These are phyloP conservation scores for Phytophthora hybrid DNA, from an alignment of 352 stramenopile genomes.

Conservation along the genomic window DNA sequence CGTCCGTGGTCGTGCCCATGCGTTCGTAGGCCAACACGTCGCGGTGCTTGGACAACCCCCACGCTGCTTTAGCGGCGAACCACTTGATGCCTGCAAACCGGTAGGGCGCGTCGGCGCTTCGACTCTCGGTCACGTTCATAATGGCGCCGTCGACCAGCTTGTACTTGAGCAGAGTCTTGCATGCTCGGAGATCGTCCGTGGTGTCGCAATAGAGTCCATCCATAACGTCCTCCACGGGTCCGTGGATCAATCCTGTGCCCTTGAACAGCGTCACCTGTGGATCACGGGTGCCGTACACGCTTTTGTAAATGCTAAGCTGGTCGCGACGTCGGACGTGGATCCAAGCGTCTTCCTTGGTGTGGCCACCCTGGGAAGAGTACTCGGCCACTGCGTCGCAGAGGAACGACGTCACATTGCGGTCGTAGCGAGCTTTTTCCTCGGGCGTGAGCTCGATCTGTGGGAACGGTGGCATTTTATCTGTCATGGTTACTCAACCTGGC, in stretches of 20 bases:
- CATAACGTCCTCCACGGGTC: conserved; percentile 53
- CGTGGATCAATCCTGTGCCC: conserved; percentile 45
- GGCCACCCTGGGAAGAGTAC: conserved; percentile 40
- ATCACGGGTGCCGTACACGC: conserved; percentile 48
- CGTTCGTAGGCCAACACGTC: conserved; percentile 59
- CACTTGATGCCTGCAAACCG: conserved; percentile 62
- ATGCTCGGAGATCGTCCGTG: conserved; percentile 51
- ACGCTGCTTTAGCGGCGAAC: conserved; percentile 49
- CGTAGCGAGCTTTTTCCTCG: conserved; percentile 45
- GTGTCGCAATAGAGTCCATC: conserved; percentile 59
- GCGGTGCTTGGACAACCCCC: conserved; percentile 49
- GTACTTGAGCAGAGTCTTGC: conserved; percentile 54
- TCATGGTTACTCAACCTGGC: conserved; percentile 29
- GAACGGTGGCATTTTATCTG: conserved; percentile 41
- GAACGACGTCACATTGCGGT: conserved; percentile 50
- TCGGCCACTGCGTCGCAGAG: conserved; percentile 48
- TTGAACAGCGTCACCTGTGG: conserved; percentile 54
- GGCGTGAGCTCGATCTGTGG: conserved; percentile 48
- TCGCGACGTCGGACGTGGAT: conserved; percentile 48
- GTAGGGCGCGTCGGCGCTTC: conserved; percentile 45
- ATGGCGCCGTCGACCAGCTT: conserved; percentile 52
- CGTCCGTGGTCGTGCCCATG: conserved; percentile 62
- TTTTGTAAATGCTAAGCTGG: conserved; percentile 59
- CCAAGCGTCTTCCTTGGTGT: conserved; percentile 53
- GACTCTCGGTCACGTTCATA: conserved; percentile 49